These are phyloP conservation scores for Metarhizium sp. DNA, from an alignment of 2,329 filamentous ascomycete genomes.

Conservation along the genomic window DNA sequence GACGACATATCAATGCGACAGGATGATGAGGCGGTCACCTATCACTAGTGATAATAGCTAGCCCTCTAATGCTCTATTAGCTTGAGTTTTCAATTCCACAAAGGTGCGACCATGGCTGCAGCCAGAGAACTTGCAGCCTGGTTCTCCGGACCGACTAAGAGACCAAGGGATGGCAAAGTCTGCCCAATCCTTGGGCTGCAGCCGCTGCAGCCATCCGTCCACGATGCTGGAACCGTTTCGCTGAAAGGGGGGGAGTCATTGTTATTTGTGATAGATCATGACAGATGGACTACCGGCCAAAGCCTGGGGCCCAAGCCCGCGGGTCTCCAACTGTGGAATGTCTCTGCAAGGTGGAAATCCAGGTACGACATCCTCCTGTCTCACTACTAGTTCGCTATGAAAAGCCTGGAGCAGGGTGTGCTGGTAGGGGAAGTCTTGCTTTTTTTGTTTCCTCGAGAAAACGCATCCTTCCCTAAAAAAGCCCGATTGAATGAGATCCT, in stretches of 20 bases:
- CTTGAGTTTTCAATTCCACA: too few species aligned
- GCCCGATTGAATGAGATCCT: not conserved
- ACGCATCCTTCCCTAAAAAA: constrained; percentile 9
- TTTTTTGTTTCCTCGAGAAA: constrained; percentile 15
- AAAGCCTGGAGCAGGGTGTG: not conserved
- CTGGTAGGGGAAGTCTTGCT: not conserved
- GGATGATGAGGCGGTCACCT: too few species aligned
- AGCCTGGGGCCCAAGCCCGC: not conserved
- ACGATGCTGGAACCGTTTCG: not conserved
- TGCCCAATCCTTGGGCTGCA: not conserved
- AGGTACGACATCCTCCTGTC: not conserved
- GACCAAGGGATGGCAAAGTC: not conserved
- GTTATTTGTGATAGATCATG: not conserved
- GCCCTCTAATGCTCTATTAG: too few species aligned
- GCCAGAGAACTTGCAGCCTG: too few species aligned
- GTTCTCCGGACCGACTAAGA: too few species aligned
- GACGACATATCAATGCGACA: too few species aligned
- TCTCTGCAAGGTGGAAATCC: not conserved
- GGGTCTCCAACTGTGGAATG: constrained; percentile 1
- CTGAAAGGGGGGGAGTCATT: not conserved
- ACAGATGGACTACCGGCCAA: not conserved
- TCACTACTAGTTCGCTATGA: not conserved
- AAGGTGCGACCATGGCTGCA: too few species aligned
- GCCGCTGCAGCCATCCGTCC: not conserved
- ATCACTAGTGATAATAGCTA: too few species aligned